Percentiles rank a stretch among this genome's conserved stretches.
Evolutionary conservation across 1,284 basidiomycete species (phyloP).

Genomic region (Cryptococcus maquisensis): DNA sequence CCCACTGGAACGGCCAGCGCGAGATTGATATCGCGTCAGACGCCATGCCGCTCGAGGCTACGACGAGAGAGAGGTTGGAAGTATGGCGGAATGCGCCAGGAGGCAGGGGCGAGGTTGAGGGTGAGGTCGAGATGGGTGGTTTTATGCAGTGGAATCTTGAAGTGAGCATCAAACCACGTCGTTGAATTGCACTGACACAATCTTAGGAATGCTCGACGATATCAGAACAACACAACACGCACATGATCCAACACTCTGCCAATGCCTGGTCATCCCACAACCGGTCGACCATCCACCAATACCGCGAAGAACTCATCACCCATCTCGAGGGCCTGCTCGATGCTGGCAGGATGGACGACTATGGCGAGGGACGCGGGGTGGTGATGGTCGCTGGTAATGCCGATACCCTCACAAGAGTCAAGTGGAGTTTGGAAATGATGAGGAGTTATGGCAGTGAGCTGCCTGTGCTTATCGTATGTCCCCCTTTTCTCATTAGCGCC

Average conservation of each 20-base stretch:
- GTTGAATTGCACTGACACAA: background rate
- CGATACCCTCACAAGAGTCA: slow-evolving; percentile 50
- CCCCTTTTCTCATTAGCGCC: no score
- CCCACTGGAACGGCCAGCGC: slow-evolving; percentile 1
- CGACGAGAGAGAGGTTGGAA: slow-evolving; percentile 44
- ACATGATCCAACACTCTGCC: slow-evolving; percentile 43
- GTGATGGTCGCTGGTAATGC: slow-evolving; percentile 54
- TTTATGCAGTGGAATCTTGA: slow-evolving; percentile 48
- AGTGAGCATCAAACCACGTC: slow-evolving; percentile 15
- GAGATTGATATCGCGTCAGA: slow-evolving; percentile 43
- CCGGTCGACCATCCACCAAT: slow-evolving; percentile 32
- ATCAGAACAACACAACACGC: slow-evolving; percentile 42
- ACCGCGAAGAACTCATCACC: slow-evolving; percentile 44
- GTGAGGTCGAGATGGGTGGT: slow-evolving; percentile 44
- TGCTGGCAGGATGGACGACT: slow-evolving; percentile 16
- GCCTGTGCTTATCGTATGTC: slow-evolving; percentile 47
- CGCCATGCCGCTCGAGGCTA: slow-evolving; percentile 45
- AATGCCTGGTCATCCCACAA: slow-evolving; percentile 46
- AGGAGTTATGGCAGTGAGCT: slow-evolving; percentile 41
- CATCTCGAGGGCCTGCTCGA: slow-evolving; percentile 35
- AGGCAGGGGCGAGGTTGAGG: slow-evolving; percentile 36
- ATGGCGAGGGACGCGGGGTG: slow-evolving; percentile 46
- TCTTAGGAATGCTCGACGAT: slow-evolving; percentile 40
- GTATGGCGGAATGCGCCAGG: slow-evolving; percentile 50
- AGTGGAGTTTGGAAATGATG: slow-evolving; percentile 48